Evolutionary conservation across 1,139 yeast genomes (phyloP).

Genomic region (Blastobotrys apis): DNA sequence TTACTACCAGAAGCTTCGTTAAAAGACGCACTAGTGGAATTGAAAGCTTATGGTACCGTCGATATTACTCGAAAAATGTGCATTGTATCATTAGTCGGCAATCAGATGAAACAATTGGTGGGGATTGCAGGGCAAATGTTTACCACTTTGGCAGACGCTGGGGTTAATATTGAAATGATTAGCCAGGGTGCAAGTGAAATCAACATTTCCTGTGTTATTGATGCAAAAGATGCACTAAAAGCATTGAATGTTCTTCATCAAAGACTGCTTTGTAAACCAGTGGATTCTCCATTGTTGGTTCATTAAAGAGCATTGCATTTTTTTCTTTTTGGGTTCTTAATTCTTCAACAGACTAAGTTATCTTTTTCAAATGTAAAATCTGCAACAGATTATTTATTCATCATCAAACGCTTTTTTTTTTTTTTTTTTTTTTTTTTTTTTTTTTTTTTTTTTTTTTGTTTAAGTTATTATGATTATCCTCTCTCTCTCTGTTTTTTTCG

Average conservation of each 20-base stretch:
- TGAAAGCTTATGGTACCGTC: conserved; percentile 77
- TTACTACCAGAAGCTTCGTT: conserved; percentile 55
- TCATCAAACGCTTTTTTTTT: too few species aligned
- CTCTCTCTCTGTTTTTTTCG: too few species aligned
- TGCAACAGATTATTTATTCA: conserved; percentile 9
- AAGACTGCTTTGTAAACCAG: conserved; percentile 45
- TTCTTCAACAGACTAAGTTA: conserved; percentile 4
- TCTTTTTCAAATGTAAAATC: not conserved
- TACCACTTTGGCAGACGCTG: conserved; percentile 86
- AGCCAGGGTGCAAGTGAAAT: conserved; percentile 98
- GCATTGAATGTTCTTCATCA: conserved; percentile 86
- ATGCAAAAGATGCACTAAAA: conserved; percentile 73
- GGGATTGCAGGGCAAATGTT: conserved; percentile 99
- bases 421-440: too few species aligned
- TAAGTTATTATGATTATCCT: too few species aligned
- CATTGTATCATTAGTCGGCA: conserved; percentile 90
- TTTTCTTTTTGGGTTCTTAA: too few species aligned
- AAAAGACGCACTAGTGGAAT: conserved; percentile 66
- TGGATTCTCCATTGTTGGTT: conserved; percentile 10
- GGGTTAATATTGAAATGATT: conserved; percentile 94
- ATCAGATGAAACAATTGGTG: conserved; percentile 92
- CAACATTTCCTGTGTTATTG: conserved; percentile 91
- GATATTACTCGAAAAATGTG: conserved; percentile 86
- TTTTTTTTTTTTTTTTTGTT: too few species aligned
- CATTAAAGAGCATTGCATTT: not conserved